Conservation (phyloP, 1,284 basidiomycete species). For the Boletus calvinii region DNA sequence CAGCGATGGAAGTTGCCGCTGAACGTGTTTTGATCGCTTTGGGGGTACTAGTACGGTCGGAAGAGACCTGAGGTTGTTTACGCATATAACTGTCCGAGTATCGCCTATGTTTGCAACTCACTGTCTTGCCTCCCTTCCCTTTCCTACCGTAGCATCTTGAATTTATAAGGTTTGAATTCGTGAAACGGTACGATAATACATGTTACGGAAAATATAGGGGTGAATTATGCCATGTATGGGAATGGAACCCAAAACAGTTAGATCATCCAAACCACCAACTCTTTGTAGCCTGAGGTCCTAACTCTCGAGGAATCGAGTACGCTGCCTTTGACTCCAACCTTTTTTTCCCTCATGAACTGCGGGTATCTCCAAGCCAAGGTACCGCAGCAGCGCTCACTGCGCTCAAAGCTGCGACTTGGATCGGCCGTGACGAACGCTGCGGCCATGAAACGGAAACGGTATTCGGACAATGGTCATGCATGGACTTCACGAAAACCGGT, state of each 20-base stretch:
- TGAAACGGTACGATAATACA: no score
- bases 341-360: not conserved
- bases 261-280: constrained; percentile 9
- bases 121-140: not conserved
- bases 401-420: constrained; percentile 8
- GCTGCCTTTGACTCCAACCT: not conserved
- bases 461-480: not conserved
- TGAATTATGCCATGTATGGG: constrained; percentile 14
- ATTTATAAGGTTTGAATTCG: no score
- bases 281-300: not conserved
- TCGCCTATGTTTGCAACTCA: not conserved
- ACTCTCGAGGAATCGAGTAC: not conserved
- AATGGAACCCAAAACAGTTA: constrained; percentile 14
- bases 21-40: constrained; percentile 20
- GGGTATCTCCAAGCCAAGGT: not conserved
- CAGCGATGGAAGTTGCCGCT: constrained; percentile 29
- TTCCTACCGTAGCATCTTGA: not conserved
- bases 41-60: not conserved
- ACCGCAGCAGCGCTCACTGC: constrained; percentile 11
- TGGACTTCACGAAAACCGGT: not conserved
- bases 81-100: not conserved
- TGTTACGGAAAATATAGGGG: constrained; percentile 23
- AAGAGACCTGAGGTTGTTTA: not conserved
- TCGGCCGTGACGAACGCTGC: not conserved
- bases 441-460: not conserved